Percentiles rank a stretch among this genome's conserved stretches.
phyloP scores from a whole-genome alignment of 257 asterid genomes.

The Fraxinus anomala region DNA sequence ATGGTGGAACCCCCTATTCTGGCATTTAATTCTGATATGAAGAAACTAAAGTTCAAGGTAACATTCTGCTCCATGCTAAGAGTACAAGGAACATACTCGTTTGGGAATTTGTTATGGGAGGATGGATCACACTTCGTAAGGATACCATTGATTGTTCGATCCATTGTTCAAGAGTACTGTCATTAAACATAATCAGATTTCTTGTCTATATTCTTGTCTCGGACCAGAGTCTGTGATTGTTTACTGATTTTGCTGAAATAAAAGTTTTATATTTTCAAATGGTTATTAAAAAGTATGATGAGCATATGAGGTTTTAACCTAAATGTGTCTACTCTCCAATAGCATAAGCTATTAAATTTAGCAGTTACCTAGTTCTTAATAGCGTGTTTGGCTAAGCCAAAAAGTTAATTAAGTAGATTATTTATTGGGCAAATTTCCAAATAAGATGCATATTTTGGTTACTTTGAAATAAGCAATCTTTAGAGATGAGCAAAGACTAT shows the following conservation, averaged over 20 bases:
- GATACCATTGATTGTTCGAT: constrained; percentile 38
- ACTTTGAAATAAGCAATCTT: too few species aligned
- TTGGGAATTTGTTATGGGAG: constrained; percentile 46
- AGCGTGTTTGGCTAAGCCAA: too few species aligned
- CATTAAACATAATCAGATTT: neutral
- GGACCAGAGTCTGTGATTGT: neutral
- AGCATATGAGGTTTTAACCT: too few species aligned
- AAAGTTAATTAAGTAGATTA: too few species aligned
- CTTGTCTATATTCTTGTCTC: neutral
- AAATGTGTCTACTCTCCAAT: too few species aligned
- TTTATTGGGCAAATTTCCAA: too few species aligned
- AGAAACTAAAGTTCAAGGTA: constrained; percentile 35
- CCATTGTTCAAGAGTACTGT: constrained; percentile 6
- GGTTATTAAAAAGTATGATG: too few species aligned
- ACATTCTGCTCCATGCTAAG: constrained; percentile 29
- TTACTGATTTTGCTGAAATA: neutral
- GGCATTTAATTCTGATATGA: constrained; percentile 23
- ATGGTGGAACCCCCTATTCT: constrained; percentile 33
- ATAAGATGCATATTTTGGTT: too few species aligned
- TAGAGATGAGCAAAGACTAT: too few species aligned
- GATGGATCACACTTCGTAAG: constrained; percentile 40
- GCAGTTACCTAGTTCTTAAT: too few species aligned
- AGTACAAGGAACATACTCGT: constrained; percentile 31
- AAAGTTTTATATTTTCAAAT: neutral
- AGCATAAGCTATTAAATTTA: too few species aligned